phyloP scores from a whole-genome alignment of 2,329 filamentous ascomycete genomes.

The Trichoderma aggressivum region DNA sequence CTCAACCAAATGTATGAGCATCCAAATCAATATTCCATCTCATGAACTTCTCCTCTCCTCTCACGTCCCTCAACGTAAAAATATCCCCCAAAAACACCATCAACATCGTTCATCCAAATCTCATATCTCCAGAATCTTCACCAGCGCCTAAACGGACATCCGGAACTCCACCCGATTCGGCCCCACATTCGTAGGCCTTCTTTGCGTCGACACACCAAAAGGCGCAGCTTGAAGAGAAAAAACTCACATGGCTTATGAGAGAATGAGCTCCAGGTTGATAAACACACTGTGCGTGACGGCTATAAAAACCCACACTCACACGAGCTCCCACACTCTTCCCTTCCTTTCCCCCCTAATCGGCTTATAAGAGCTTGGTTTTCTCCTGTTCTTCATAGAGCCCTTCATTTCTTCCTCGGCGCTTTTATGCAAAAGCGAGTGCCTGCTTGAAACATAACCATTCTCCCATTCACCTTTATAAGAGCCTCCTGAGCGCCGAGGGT shows the following conservation, averaged over 20 bases:
- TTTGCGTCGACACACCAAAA: neutral
- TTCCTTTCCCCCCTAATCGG: conserved; percentile 1
- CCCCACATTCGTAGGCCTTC: conserved; percentile 16
- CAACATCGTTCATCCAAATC: neutral
- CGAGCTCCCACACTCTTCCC: conserved; percentile 8
- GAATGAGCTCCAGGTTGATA: neutral
- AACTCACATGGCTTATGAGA: neutral
- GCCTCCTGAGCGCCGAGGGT: neutral
- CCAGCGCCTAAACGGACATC: neutral
- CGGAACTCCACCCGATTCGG: conserved; percentile 6
- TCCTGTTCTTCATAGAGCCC: neutral
- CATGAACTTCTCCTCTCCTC: neutral
- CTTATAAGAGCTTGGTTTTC: neutral
- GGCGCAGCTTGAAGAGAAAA: neutral
- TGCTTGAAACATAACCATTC: neutral
- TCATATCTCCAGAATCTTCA: neutral
- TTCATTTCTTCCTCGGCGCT: neutral
- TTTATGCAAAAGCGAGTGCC: neutral
- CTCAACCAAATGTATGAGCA: neutral
- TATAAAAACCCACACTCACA: conserved; percentile 23
- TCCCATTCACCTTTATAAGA: neutral
- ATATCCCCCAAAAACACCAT: neutral
- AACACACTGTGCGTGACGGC: conserved; percentile 9
- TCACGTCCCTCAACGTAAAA: neutral
- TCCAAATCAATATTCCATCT: no score